Conservation (phyloP, 2,329 filamentous ascomycete genomes). For the Xylariales sp. region DNA sequence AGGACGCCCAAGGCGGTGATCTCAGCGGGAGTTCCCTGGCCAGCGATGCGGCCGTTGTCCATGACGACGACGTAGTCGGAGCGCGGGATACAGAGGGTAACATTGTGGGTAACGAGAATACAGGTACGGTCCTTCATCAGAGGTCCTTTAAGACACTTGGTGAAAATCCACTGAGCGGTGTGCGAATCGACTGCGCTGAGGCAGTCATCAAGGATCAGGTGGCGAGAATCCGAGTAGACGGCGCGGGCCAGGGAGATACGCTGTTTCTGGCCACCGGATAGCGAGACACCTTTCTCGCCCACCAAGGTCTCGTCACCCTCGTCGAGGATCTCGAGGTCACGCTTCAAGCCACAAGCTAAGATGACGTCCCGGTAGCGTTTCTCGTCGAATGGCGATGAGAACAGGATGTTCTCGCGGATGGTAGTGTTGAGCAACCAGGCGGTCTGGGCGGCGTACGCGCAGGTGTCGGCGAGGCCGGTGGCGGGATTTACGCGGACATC, state of each 20-base stretch:
- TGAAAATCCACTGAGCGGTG: slow-evolving; percentile 97
- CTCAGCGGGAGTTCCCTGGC: slow-evolving; percentile 72
- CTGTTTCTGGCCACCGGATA: slow-evolving; percentile 97
- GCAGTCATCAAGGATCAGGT: slow-evolving; percentile 90
- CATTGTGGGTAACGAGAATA: slow-evolving; percentile 93
- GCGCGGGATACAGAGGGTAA: slow-evolving; percentile 77
- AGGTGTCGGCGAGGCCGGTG: slow-evolving; percentile 83
- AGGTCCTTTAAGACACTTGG: slow-evolving; percentile 83
- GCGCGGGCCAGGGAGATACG: slow-evolving; percentile 94
- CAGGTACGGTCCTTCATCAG: slow-evolving; percentile 88
- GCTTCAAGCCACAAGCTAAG: slow-evolving; percentile 83
- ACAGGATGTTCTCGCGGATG: slow-evolving; percentile 94
- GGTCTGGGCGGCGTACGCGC: slow-evolving; percentile 95
- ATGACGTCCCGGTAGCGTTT: slow-evolving; percentile 84
- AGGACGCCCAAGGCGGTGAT: slow-evolving; percentile 85
- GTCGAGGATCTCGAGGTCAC: slow-evolving; percentile 88
- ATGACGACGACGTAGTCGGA: slow-evolving; percentile 79
- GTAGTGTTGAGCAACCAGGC: slow-evolving; percentile 96
- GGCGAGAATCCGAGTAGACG: slow-evolving; percentile 90
- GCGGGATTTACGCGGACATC: slow-evolving; percentile 77
- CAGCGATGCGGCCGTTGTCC: slow-evolving; percentile 76
- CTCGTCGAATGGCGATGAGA: slow-evolving; percentile 76
- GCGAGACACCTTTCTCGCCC: slow-evolving; percentile 93
- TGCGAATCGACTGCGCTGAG: slow-evolving; percentile 96
- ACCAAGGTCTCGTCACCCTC: slow-evolving; percentile 90